Evolutionary conservation across 2,329 filamentous ascomycete genomes (phyloP).

Genomic region (Parafenestella ontariensis): DNA sequence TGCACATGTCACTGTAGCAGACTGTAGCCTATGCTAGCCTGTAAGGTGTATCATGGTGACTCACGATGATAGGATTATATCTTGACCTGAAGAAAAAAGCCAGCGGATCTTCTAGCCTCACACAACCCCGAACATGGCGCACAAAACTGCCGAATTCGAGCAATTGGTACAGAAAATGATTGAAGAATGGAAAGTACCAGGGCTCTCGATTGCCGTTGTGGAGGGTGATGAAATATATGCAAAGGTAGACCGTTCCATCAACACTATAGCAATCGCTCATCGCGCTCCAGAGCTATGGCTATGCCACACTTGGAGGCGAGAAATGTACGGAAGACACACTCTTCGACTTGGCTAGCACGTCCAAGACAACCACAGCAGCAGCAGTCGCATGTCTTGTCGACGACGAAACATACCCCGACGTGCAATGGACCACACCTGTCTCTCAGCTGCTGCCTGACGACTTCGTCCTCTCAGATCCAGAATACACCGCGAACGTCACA

Average conservation of each 20-base stretch:
- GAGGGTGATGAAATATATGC: conserved; percentile 53
- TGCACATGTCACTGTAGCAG: no score
- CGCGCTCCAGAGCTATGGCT: conserved; percentile 41
- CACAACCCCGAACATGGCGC: conserved; percentile 1
- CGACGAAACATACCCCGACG: conserved; percentile 44
- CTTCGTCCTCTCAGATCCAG: conserved; percentile 58
- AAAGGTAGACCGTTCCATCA: conserved; percentile 36
- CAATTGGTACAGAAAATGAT: conserved; percentile 39
- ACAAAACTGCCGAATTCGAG: conserved; percentile 12
- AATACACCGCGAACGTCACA: conserved; percentile 58
- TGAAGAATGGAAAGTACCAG: conserved; percentile 57
- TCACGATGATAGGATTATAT: no score
- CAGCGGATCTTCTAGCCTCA: background rate
- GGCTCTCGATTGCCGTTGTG: conserved; percentile 58
- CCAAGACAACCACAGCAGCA: conserved; percentile 63
- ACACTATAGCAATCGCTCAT: background rate
- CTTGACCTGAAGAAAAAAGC: no score
- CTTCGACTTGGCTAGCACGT: conserved; percentile 64
- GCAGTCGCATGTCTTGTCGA: conserved; percentile 59
- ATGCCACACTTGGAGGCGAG: conserved; percentile 41
- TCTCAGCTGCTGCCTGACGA: conserved; percentile 58
- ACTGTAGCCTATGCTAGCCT: background rate
- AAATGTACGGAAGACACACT: conserved; percentile 52
- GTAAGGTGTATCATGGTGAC: background rate
- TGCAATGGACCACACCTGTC: conserved; percentile 59